Evolutionary conservation across 495 filamentous ascomycete genomes (phyloP).

Genomic region (Penicillium pancosmium): DNA sequence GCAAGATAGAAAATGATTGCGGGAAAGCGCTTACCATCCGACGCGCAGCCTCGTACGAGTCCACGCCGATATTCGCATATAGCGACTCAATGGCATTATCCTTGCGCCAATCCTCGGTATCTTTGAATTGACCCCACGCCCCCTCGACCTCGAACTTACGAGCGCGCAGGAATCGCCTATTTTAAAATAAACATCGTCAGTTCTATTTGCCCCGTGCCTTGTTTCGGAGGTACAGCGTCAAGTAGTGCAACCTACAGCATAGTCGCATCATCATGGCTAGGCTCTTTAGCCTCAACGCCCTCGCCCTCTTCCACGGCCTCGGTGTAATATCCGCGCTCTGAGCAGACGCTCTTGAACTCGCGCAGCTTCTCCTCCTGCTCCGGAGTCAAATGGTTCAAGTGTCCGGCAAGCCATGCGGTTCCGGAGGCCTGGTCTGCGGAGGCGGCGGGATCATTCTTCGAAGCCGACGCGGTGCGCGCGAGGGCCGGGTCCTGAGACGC

Average conservation of each 20-base stretch:
- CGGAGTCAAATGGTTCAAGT: constrained; percentile 71
- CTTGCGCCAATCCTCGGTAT: constrained; percentile 85
- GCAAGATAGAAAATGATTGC: background rate
- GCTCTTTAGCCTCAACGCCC: constrained; percentile 33
- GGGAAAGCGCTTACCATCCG: constrained; percentile 57
- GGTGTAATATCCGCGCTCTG: constrained; percentile 66
- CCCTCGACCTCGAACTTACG: constrained; percentile 71
- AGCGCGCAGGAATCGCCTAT: constrained; percentile 78
- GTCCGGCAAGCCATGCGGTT: constrained; percentile 58
- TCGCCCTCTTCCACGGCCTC: constrained; percentile 42
- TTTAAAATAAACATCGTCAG: constrained; percentile 4
- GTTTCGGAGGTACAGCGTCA: background rate
- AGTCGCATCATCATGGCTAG: constrained; percentile 80
- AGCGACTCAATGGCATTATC: constrained; percentile 73
- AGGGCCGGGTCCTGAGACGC: constrained; percentile 27
- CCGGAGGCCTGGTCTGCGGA: constrained; percentile 46
- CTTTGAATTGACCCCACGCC: constrained; percentile 82
- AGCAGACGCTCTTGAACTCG: constrained; percentile 68
- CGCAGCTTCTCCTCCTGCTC: constrained; percentile 66
- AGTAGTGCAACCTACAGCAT: constrained; percentile 62
- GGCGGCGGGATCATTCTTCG: constrained; percentile 46
- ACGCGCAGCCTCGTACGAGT: constrained; percentile 78
- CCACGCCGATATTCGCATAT: constrained; percentile 77
- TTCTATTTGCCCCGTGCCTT: background rate
- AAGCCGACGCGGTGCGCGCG: constrained; percentile 27